Base-by-base conservation (phyloP, 306 rosid genomes). In the Quercus engelmannii region DNA sequence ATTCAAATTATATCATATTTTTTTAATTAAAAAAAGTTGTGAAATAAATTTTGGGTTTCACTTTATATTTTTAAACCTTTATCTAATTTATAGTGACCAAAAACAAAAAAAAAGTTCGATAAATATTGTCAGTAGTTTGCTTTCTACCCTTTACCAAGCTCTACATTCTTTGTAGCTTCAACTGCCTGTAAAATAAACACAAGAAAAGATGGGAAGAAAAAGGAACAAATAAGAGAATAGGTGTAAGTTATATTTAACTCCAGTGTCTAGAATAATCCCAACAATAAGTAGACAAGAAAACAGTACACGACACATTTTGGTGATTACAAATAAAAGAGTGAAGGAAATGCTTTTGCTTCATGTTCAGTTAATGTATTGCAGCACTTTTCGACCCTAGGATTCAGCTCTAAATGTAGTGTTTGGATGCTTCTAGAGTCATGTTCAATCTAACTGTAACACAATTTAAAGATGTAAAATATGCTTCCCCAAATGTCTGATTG, bases 121-220 rank as follows among this genome's bases (percentile, higher is more conserved):
- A 35, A 1, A 8, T 7, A 7, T 38, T 38, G 11, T 38, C 10
- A 38, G 46, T 38, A 38, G 46, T 38, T 7, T 38, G 11, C 46
- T 38, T 7, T 38, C 46, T 38, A 7, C 10, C 41, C 8, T 35
- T 93, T 95, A 38, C 97, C 99, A 41, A 95, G 89, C 81, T 91
- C 93, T 62, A 93, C 98, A 61, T 95, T 95, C 80, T 41, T 87
- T 3, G 97, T 95, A 63, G 98, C 99, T 89, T 90, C 97, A 74
- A 95, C 91, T 21, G 99, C 98, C 99, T 92, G 91, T 74, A 72
- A 83, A 57, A 52, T 26, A 33, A 10, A 49, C 54, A 49, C 4
- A 49, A 49, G 54, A 49, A 46, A 46, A 12, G 54, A 46, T 1
- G 15, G 54, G 54, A 49, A 49, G 46, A 79, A 72, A 55, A 28